Conservation (phyloP, 2,329 filamentous ascomycete genomes). For the Arthrobotrys musiformis region DNA sequence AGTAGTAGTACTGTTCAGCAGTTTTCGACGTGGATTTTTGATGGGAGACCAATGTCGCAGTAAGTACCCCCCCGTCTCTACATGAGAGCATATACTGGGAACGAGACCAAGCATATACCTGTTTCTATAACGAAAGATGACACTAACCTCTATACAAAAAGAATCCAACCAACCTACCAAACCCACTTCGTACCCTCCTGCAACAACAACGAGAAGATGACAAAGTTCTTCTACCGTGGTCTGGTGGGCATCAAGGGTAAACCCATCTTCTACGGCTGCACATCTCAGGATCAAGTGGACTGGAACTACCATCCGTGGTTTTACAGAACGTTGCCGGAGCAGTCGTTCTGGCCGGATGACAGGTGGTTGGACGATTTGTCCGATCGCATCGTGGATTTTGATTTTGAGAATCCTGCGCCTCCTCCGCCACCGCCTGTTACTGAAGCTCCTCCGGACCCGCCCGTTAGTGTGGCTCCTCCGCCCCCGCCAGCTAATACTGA, state of each 20-base stretch:
- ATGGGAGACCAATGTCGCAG: neutral
- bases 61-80: neutral
- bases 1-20: neutral
- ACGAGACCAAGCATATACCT: no score
- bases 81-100: no score
- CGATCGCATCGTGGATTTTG: neutral
- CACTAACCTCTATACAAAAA: neutral
- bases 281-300: neutral
- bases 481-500: no score
- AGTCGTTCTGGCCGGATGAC: neutral
- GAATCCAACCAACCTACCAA: neutral
- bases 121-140: neutral
- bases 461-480: no score
- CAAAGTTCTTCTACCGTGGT: slow-evolving; percentile 2
- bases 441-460: neutral
- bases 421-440: neutral
- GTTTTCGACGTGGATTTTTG: neutral
- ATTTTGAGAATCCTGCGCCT: neutral
- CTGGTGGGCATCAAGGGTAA: neutral
- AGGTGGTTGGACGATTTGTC: neutral
- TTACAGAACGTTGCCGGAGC: neutral
- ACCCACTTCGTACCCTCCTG: neutral
- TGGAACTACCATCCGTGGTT: slow-evolving; percentile 34
- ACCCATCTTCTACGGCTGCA: slow-evolving; percentile 13
- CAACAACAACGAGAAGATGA: neutral